Evolutionary conservation across 345 rosid species (phyloP).

Genomic region (Salix caprea): DNA sequence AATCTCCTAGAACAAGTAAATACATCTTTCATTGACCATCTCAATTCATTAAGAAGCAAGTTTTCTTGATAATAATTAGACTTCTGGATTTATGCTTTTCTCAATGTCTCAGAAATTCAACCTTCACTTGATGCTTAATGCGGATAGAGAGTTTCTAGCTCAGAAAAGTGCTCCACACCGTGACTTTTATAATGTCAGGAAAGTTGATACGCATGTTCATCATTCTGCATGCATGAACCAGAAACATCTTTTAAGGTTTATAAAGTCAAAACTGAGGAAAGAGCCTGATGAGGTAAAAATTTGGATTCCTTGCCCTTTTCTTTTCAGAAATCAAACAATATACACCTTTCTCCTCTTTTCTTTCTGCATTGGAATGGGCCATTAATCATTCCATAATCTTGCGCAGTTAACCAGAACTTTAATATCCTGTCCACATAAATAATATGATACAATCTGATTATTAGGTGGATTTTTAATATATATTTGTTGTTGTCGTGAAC

Average conservation of each 20-base stretch:
- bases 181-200: conserved; percentile 95
- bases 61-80: conserved; percentile 5
- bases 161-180: conserved; percentile 99
- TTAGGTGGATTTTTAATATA: conserved; percentile 7
- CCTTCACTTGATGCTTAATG: conserved; percentile 98
- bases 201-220: conserved; percentile 98
- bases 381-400: neutral
- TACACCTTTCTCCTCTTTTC: neutral
- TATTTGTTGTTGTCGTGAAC: neutral
- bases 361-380: neutral
- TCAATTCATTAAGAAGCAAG: neutral
- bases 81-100: conserved; percentile 11
- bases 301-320: neutral
- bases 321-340: neutral
- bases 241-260: conserved; percentile 96
- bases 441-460: neutral
- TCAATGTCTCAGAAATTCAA: conserved; percentile 73
- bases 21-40: neutral
- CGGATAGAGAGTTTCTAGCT: conserved; percentile 93
- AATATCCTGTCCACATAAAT: neutral
- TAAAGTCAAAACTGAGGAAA: conserved; percentile 92
- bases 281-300: conserved; percentile 92
- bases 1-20: conserved; percentile 92
- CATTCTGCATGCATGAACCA: conserved; percentile 99
- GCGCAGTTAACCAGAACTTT: neutral